A percentile compares a stretch with the other conserved stretches of the same genome.
Evolutionary conservation across 345 rosid genomes (phyloP).

Genomic region (Populus pruinosa): DNA sequence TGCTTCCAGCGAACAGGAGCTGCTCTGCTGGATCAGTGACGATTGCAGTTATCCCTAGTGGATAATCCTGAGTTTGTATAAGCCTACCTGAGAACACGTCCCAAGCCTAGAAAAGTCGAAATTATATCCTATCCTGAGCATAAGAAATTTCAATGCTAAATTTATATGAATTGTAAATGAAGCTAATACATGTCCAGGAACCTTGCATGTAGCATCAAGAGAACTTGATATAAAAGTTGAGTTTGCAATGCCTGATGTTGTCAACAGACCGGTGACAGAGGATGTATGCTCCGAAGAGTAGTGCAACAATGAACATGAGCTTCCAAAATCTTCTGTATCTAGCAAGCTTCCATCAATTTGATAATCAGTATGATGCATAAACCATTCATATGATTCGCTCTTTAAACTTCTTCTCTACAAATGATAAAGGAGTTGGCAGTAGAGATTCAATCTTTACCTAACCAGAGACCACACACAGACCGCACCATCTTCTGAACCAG

Average conservation of each 20-base stretch:
- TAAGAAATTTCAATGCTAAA: constrained; percentile 2
- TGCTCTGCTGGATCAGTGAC: constrained; percentile 35
- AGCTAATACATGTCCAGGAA: constrained; percentile 10
- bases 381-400: constrained; percentile 1
- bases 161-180: background rate
- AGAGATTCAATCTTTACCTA: constrained; percentile 31
- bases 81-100: constrained; percentile 39
- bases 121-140: background rate
- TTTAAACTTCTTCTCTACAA: background rate
- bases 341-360: constrained; percentile 28
- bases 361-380: constrained; percentile 11
- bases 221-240: constrained; percentile 45
- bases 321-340: constrained; percentile 32
- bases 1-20: constrained; percentile 38
- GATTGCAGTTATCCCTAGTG: constrained; percentile 39
- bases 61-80: constrained; percentile 37
- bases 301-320: constrained; percentile 29
- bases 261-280: constrained; percentile 41
- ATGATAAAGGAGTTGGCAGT: background rate
- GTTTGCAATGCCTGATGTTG: constrained; percentile 20
- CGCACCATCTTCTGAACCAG: constrained; percentile 49
- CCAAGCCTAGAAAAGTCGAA: constrained; percentile 39
- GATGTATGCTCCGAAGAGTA: constrained; percentile 38
- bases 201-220: constrained; percentile 54
- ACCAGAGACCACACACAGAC: constrained; percentile 44